phyloP scores from a whole-genome alignment of 192 early-diverging fungal species.

The Backusella tuberculispora region DNA sequence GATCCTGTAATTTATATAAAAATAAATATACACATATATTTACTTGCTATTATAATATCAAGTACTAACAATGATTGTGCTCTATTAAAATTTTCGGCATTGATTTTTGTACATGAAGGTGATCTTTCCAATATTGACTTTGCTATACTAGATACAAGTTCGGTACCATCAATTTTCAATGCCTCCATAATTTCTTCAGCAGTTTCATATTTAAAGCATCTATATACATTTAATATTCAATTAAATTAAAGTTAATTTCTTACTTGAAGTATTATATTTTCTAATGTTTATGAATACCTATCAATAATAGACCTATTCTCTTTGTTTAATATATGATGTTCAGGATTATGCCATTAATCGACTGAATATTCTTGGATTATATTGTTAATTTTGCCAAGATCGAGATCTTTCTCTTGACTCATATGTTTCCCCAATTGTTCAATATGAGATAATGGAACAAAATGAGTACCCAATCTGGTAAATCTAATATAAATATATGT shows the following conservation, averaged over 20 bases:
- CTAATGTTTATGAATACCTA: slow-evolving; percentile 16
- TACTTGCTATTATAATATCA: too few relatives aligned
- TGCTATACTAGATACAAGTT: slow-evolving; percentile 75
- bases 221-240: not conserved
- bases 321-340: slow-evolving; percentile 42
- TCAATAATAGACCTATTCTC: slow-evolving; percentile 66
- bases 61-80: slow-evolving; percentile 67
- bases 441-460: slow-evolving; percentile 85
- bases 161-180: slow-evolving; percentile 69
- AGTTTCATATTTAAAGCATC: slow-evolving; percentile 84
- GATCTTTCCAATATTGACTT: slow-evolving; percentile 66
- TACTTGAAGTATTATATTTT: not conserved
- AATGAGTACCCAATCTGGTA: slow-evolving; percentile 96
- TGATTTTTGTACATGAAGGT: slow-evolving; percentile 87
- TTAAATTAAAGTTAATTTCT: too few relatives aligned
- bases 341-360: slow-evolving; percentile 50
- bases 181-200: slow-evolving; percentile 86
- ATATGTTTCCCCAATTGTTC: slow-evolving; percentile 79
- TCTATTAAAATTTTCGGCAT: slow-evolving; percentile 78
- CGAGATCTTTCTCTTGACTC: slow-evolving; percentile 75
- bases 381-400: slow-evolving; percentile 80
- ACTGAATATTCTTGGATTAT: slow-evolving; percentile 91
- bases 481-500: too few relatives aligned
- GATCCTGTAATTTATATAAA: slow-evolving; percentile 34
- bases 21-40: too few relatives aligned